These are phyloP conservation scores for Ascochyta viciae-villosae DNA, from an alignment of 2,329 filamentous ascomycete species.

Conservation along the genomic window DNA sequence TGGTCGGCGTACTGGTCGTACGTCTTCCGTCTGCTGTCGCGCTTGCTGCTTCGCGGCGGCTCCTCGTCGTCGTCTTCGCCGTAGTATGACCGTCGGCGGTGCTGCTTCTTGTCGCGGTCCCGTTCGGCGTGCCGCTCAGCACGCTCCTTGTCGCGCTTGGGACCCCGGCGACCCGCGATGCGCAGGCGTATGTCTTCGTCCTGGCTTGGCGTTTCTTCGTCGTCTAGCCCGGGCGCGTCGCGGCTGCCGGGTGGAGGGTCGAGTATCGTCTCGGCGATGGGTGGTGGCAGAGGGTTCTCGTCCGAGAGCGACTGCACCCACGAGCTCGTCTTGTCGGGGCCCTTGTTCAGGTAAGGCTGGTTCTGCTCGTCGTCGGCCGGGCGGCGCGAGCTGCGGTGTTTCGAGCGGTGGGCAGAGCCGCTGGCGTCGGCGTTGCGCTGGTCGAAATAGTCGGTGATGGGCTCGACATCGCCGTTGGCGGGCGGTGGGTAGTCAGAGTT, in stretches of 20 bases:
- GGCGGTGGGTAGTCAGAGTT: slow-evolving; percentile 40
- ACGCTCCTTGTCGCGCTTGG: slow-evolving; percentile 40
- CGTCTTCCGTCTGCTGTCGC: slow-evolving; percentile 38
- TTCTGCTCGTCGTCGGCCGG: slow-evolving; percentile 39
- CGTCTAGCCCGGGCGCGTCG: slow-evolving; percentile 35
- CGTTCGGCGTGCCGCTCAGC: slow-evolving; percentile 36
- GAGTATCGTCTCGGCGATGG: slow-evolving; percentile 56
- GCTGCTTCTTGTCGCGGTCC: slow-evolving; percentile 36
- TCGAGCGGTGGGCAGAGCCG: slow-evolving; percentile 11
- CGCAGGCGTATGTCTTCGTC: slow-evolving; percentile 51
- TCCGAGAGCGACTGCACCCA: slow-evolving; percentile 58
- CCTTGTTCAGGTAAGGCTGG: slow-evolving; percentile 45
- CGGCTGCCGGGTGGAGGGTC: slow-evolving; percentile 45
- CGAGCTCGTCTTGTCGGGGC: slow-evolving; percentile 57
- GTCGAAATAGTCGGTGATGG: slow-evolving; percentile 55
- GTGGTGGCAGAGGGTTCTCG: slow-evolving; percentile 56
- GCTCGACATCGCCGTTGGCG: slow-evolving; percentile 36
- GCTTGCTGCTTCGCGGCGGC: slow-evolving; percentile 26
- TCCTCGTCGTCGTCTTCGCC: slow-evolving; percentile 27
- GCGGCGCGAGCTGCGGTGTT: slow-evolving; percentile 39
- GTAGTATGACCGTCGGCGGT: slow-evolving; percentile 35
- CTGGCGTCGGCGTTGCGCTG: slow-evolving; percentile 47
- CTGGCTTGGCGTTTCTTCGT: slow-evolving; percentile 46
- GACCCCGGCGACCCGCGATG: slow-evolving; percentile 40
- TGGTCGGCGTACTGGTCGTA: slow-evolving; percentile 39